Evolutionary conservation across 176 grass and related monocot species (phyloP), one percentile per base, ranked within the genome.

Genomic region (Lolium rigidum): DNA sequence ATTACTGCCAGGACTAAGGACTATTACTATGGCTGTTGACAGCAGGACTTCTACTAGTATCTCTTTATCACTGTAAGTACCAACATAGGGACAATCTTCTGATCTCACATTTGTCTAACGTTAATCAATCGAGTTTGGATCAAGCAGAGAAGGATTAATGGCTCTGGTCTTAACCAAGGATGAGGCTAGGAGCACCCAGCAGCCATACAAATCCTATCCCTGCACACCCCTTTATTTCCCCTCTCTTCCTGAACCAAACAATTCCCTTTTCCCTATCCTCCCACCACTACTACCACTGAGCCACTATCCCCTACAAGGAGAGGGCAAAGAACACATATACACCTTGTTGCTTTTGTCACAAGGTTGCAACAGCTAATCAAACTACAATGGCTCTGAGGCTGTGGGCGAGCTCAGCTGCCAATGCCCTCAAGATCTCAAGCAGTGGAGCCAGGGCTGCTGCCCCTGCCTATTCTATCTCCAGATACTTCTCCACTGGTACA

Each of bases 361-460:
- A 70, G 74, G 20, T 68, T 63, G 54, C 35, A 39, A 52, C 74
- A 49, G 25, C 74, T 76, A 76, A 75, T 31, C 16, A 52, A 52
- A 26, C 72, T 28, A 18, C 47, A 58, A 90, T 93, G 88, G 88
- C 84, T 81, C 58, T 92, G 9, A 90, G 79, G 66, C 31, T 92
- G 26, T 95, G 93, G 93, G 85, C 87, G 65, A 87, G 78, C 31
- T 95, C 90, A 18, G 82, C 93, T 70, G 93, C 93, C 86, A 91
- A 89, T 80, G 91, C 91, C 4, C 81, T 95, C 54, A 95, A 76
- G 78, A 81, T 93, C 74, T 92, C 82, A 38, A 77, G 38, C 77
- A 58, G 11, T 39, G 89, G 65, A 50, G 65, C 71, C 69, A 85
- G 47, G n/a, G 70, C 77, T 46, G 81, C 62, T 51, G 83, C 31